Conservation (phyloP, 1,284 basidiomycete species). For the Austroboletus novae-zelandiae region DNA sequence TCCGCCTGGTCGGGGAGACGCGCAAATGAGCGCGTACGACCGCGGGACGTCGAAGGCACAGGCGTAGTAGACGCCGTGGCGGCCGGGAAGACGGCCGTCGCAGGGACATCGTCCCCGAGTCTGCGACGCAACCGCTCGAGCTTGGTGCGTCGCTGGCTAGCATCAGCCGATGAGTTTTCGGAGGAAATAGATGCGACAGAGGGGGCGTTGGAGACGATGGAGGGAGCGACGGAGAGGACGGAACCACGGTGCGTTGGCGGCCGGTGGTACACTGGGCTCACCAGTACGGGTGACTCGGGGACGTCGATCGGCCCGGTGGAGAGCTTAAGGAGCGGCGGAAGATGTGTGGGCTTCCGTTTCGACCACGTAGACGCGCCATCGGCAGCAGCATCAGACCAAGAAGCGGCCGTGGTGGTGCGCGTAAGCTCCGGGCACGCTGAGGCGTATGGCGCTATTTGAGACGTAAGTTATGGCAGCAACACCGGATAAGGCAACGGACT, state of each 20-base stretch:
- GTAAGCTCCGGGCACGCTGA: not conserved
- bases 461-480: not conserved
- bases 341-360: constrained; percentile 28
- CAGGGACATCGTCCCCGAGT: constrained; percentile 59
- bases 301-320: not conserved
- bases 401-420: not conserved
- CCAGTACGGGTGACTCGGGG: constrained; percentile 1
- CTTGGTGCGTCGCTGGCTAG: constrained; percentile 47
- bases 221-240: constrained; percentile 19
- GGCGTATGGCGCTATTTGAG: not conserved
- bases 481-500: constrained; percentile 2
- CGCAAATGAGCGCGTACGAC: constrained; percentile 7
- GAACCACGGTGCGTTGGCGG: constrained; percentile 7
- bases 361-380: constrained; percentile 18
- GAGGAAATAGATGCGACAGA: constrained; percentile 16
- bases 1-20: constrained; percentile 9
- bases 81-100: constrained; percentile 53
- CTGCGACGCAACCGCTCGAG: constrained; percentile 57
- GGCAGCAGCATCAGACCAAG: not conserved
- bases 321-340: constrained; percentile 23
- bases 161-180: constrained; percentile 10
- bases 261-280: not conserved
- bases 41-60: not conserved
- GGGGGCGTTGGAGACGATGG: constrained; percentile 24
- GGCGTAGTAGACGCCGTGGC: not conserved